A percentile compares a stretch with the other conserved stretches of the same genome.
phyloP scores from a whole-genome alignment of 1,139 yeast genomes.

The Trichomonascaceae sp. region DNA sequence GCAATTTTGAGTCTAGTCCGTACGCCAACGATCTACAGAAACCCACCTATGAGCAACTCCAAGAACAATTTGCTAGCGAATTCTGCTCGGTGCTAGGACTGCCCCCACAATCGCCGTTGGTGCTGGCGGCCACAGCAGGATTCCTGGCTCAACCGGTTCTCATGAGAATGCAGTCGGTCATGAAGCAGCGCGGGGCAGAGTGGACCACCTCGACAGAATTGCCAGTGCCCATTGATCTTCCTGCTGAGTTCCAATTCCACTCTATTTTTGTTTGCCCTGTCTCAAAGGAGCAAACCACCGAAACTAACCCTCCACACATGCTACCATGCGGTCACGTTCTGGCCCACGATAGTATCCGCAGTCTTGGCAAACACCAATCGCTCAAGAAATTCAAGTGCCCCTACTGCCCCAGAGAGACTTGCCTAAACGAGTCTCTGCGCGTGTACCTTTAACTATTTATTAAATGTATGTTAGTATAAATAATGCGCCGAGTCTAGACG shows the following conservation, averaged over 20 bases:
- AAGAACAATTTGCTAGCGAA: slow-evolving; percentile 48
- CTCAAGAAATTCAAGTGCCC: slow-evolving; percentile 46
- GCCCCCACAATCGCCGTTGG: slow-evolving; percentile 60
- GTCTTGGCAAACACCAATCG: slow-evolving; percentile 24
- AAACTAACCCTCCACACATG: slow-evolving; percentile 45
- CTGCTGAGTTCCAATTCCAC: slow-evolving; percentile 45
- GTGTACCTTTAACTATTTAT: slow-evolving; percentile 14
- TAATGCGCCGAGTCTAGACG: slow-evolving; percentile 12
- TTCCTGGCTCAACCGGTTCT: slow-evolving; percentile 59
- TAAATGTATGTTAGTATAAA: neutral
- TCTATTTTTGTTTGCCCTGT: slow-evolving; percentile 89
- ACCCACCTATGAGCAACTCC: slow-evolving; percentile 31
- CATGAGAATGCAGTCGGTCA: slow-evolving; percentile 46
- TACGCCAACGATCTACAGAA: slow-evolving; percentile 21
- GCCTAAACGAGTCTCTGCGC: slow-evolving; percentile 16
- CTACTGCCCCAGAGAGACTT: slow-evolving; percentile 41
- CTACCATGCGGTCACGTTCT: slow-evolving; percentile 54
- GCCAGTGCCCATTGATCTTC: slow-evolving; percentile 48
- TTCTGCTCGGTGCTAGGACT: slow-evolving; percentile 52
- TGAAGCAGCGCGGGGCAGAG: slow-evolving; percentile 35
- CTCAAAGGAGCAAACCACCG: slow-evolving; percentile 67
- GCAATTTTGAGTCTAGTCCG: slow-evolving; percentile 26
- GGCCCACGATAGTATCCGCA: slow-evolving; percentile 37
- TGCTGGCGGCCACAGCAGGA: slow-evolving; percentile 56
- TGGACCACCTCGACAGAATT: slow-evolving; percentile 46